Conservation (phyloP, 2,329 filamentous ascomycete genomes). For the Pseudocercospora fijiensis region DNA sequence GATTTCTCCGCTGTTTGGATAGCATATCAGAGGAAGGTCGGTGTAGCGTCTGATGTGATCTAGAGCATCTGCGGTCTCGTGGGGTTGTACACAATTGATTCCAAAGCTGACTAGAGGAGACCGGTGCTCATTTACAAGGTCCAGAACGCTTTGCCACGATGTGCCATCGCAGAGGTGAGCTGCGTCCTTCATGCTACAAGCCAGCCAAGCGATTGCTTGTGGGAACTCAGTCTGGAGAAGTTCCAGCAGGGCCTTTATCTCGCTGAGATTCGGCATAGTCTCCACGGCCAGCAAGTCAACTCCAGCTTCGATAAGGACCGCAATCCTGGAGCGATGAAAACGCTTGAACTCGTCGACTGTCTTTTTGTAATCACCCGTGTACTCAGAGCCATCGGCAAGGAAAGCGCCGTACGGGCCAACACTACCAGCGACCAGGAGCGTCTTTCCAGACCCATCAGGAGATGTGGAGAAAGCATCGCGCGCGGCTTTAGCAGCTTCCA, state of each 20-base stretch:
- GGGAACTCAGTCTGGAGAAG: conserved; percentile 44
- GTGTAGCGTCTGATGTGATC: conserved; percentile 36
- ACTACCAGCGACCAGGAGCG: conserved; percentile 45
- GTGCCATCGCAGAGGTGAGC: conserved; percentile 46
- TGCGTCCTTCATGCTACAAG: conserved; percentile 43
- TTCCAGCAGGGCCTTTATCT: conserved; percentile 43
- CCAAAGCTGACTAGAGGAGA: conserved; percentile 45
- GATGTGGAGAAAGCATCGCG: conserved; percentile 23
- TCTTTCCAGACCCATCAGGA: conserved; percentile 12
- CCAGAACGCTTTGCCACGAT: conserved; percentile 36
- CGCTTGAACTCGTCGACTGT: conserved; percentile 37
- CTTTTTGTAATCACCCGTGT: conserved; percentile 45
- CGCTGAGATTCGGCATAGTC: conserved; percentile 45
- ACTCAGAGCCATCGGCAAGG: conserved; percentile 49
- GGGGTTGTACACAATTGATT: conserved; percentile 47
- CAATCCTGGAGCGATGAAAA: conserved; percentile 48
- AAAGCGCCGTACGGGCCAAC: conserved; percentile 52
- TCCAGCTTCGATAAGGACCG: conserved; percentile 43
- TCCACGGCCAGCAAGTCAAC: conserved; percentile 49
- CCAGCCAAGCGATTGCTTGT: conserved; percentile 42
- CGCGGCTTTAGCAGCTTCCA: conserved; percentile 43
- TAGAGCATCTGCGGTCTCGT: conserved; percentile 39
- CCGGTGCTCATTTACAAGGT: conserved; percentile 32
- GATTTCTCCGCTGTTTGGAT: conserved; percentile 51
- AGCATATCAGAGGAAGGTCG: conserved; percentile 38